Base-by-base conservation (phyloP, 2,329 filamentous ascomycete species). In the Coniosporium tulheliwenetii region DNA sequence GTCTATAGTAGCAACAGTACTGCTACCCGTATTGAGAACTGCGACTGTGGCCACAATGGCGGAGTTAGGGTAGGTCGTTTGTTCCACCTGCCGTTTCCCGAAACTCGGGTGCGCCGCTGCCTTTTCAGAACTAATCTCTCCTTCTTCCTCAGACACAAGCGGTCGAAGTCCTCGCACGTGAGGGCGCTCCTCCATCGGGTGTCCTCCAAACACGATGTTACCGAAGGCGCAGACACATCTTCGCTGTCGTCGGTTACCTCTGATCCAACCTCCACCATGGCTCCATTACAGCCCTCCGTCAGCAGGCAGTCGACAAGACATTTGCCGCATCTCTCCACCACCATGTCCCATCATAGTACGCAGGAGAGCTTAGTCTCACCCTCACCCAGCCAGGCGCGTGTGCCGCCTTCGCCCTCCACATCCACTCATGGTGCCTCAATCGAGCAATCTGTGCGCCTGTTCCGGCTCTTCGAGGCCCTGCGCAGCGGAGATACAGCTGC, bases 391-490 rank as follows among this genome's bases (percentile, higher is more conserved):
- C 46, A 38, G 39, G 37, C 38, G 43, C 36, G 34, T 44, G 14
- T 32, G 16, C 47, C 52, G 10, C 54, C 54, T 29, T 43, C 46
- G 15, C 57, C 51, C 30, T 55, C 55, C 14, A 52, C 48, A 36
- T 43, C 45, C 13, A 50, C 45, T 36, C 61, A 63, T 46, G 56
- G 57, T 37, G 58, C 62, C 2, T 66, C 64, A 3, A 82, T 98
- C 43, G 87, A 98, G 57, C 86, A 94, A 60, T 95, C 89, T 0
- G 85, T 98, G 40, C 78, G 82, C 55, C 87, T 93, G 49, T 98
- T 98, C 61, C 79, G 87, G 49, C 77, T 95, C 37, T 94, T 96
- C 55, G 91, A 96, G 64, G 82, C 87, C 35, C 67, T 98, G 48
- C 77, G 89, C 48, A 91, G 76, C 57, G 91, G 91, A 41, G 89